Conservation (phyloP, 257 asterid genomes). For the Solanum pinnatisectum region DNA sequence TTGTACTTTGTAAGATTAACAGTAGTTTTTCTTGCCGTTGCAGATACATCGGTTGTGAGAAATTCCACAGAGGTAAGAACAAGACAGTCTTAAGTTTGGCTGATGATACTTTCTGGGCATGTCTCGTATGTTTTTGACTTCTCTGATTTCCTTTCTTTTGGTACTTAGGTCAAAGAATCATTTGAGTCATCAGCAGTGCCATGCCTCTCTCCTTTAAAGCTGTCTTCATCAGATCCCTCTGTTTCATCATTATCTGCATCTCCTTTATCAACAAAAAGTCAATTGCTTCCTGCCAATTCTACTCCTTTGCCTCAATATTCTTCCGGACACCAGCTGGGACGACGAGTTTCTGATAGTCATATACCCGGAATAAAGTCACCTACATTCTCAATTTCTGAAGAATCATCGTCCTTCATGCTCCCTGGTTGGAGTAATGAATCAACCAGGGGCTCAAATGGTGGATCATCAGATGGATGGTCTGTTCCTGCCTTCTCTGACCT, state of each 20-base stretch:
- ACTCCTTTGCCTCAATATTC: slow-evolving; percentile 70
- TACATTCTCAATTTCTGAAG: slow-evolving; percentile 69
- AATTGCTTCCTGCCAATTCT: slow-evolving; percentile 49
- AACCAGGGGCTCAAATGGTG: slow-evolving; percentile 62
- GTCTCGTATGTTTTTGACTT: neutral
- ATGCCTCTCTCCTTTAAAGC: slow-evolving; percentile 53
- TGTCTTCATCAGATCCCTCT: slow-evolving; percentile 65
- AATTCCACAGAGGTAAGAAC: slow-evolving; percentile 21
- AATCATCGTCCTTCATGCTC: slow-evolving; percentile 41
- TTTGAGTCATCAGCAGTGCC: slow-evolving; percentile 42
- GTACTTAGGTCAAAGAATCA: slow-evolving; percentile 49
- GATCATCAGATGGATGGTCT: slow-evolving; percentile 85
- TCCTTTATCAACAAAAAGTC: slow-evolving; percentile 60
- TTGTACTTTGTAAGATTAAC: neutral
- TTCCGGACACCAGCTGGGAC: slow-evolving; percentile 49
- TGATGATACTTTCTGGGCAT: neutral
- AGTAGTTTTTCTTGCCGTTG: neutral
- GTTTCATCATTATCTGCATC: slow-evolving; percentile 58
- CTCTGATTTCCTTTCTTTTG: neutral
- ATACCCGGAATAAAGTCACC: slow-evolving; percentile 60
- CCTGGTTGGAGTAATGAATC: slow-evolving; percentile 71
- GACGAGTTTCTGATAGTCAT: slow-evolving; percentile 71
- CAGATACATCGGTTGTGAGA: slow-evolving; percentile 19
- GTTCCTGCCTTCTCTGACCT: slow-evolving; percentile 68
- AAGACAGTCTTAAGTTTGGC: neutral